phyloP scores from a whole-genome alignment of 148 eudicot species.

The Silene latifolia region DNA sequence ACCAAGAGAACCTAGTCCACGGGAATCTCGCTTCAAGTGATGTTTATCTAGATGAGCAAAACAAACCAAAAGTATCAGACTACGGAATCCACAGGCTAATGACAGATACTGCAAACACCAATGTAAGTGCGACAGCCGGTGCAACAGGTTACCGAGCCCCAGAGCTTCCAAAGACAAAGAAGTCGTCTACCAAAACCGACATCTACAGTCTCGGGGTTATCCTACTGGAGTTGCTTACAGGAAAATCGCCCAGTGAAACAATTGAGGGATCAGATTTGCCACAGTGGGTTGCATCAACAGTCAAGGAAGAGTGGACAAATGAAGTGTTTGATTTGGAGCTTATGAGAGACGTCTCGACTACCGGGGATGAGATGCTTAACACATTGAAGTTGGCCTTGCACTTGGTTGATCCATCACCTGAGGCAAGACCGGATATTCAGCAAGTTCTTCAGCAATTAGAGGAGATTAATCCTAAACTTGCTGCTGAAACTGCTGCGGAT shows the following conservation, averaged over 20 bases:
- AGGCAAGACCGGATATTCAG: conserved; percentile 67
- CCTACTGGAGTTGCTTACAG: conserved; percentile 72
- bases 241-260: conserved; percentile 67
- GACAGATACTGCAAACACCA: conserved; percentile 69
- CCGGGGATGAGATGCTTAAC: conserved; percentile 73
- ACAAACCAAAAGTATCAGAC: conserved; percentile 61
- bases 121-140: conserved; percentile 63
- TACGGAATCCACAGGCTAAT: conserved; percentile 75
- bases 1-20: conserved; percentile 51
- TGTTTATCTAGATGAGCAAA: conserved; percentile 58
- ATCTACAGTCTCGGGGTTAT: conserved; percentile 87
- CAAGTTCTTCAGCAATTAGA: conserved; percentile 66
- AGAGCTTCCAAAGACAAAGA: conserved; percentile 72
- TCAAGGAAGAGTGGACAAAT: conserved; percentile 86
- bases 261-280: conserved; percentile 71
- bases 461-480: conserved; percentile 45
- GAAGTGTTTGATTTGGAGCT: conserved; percentile 78
- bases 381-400: conserved; percentile 78
- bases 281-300: conserved; percentile 89
- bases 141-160: conserved; percentile 83
- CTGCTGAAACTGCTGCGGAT: conserved; percentile 27
- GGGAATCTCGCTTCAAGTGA: conserved; percentile 81
- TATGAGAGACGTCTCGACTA: conserved; percentile 66
- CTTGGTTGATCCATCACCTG: conserved; percentile 72
- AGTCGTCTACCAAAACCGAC: conserved; percentile 62